Percentiles rank a stretch among this genome's conserved stretches.
Conservation (phyloP, 2,329 filamentous ascomycete genomes). For the Tolypocladium inflatum region DNA sequence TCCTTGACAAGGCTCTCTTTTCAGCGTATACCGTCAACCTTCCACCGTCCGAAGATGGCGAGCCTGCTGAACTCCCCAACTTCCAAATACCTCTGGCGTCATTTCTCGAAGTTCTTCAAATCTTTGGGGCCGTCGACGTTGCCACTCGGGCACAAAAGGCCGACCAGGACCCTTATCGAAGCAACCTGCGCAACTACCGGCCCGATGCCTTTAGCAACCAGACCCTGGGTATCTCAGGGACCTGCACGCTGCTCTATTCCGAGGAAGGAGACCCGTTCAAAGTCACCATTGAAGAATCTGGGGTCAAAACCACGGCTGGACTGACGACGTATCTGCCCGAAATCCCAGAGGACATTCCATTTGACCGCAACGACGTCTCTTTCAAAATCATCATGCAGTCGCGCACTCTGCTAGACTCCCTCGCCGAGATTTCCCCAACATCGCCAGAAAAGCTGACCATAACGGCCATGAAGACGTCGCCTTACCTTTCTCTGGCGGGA, state of each 20-base stretch:
- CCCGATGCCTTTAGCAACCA: conserved; percentile 75
- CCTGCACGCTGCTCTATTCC: conserved; percentile 74
- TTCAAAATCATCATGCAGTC: conserved; percentile 95
- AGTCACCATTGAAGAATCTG: conserved; percentile 77
- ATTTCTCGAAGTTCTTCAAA: conserved; percentile 87
- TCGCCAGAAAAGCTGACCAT: conserved; percentile 66
- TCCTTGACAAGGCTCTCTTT: conserved; percentile 83
- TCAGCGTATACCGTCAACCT: conserved; percentile 68
- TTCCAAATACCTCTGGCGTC: conserved; percentile 86
- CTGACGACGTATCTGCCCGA: conserved; percentile 81
- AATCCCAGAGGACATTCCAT: conserved; percentile 71
- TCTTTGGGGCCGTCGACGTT: conserved; percentile 78
- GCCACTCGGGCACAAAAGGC: conserved; percentile 46
- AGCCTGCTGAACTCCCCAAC: conserved; percentile 42
- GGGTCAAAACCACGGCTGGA: conserved; percentile 81
- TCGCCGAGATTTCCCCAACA: conserved; percentile 60
- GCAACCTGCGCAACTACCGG: conserved; percentile 52
- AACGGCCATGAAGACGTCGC: conserved; percentile 50
- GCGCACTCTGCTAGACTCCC: conserved; percentile 59
- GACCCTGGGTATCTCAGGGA: conserved; percentile 71
- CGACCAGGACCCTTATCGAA: conserved; percentile 51
- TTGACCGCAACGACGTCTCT: conserved; percentile 67
- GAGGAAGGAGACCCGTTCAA: conserved; percentile 69
- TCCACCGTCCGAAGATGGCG: conserved; percentile 24
- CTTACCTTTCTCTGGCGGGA: conserved; percentile 67